Evolutionary conservation across 306 rosid species (phyloP).

Genomic region (Trifolium repens): DNA sequence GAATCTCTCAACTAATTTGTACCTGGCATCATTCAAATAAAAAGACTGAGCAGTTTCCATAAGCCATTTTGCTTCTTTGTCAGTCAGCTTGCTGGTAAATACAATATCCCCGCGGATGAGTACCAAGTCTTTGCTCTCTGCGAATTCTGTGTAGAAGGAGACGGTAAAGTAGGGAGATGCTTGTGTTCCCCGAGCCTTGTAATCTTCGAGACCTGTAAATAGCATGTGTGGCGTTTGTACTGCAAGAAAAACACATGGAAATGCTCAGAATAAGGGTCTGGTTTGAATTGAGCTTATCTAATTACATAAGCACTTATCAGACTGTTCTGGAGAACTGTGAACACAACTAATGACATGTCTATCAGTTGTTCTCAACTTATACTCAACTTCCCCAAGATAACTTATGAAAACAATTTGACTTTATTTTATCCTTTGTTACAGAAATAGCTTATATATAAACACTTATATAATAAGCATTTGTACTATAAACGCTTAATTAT

Average conservation of each 20-base stretch:
- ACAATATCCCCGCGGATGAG: constrained; percentile 87
- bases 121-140: constrained; percentile 83
- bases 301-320: too few relatives aligned
- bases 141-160: constrained; percentile 80
- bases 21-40: constrained; percentile 76
- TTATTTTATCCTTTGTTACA: too few relatives aligned
- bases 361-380: too few relatives aligned
- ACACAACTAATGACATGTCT: too few relatives aligned
- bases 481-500: too few relatives aligned
- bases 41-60: constrained; percentile 81
- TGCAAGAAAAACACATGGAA: constrained; percentile 62
- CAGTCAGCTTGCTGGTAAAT: constrained; percentile 79
- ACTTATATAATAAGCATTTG: too few relatives aligned
- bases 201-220: constrained; percentile 92
- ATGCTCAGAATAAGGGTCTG: too few relatives aligned
- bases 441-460: too few relatives aligned
- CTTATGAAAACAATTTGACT: too few relatives aligned
- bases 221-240: constrained; percentile 83
- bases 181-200: constrained; percentile 93
- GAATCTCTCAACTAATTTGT: constrained; percentile 83
- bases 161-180: constrained; percentile 82
- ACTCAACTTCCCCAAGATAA: too few relatives aligned
- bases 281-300: too few relatives aligned
- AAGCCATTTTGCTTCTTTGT: constrained; percentile 82
- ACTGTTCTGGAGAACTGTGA: too few relatives aligned